Conservation (phyloP, 2,329 filamentous ascomycete species). For the Aureobasidium sp. region DNA sequence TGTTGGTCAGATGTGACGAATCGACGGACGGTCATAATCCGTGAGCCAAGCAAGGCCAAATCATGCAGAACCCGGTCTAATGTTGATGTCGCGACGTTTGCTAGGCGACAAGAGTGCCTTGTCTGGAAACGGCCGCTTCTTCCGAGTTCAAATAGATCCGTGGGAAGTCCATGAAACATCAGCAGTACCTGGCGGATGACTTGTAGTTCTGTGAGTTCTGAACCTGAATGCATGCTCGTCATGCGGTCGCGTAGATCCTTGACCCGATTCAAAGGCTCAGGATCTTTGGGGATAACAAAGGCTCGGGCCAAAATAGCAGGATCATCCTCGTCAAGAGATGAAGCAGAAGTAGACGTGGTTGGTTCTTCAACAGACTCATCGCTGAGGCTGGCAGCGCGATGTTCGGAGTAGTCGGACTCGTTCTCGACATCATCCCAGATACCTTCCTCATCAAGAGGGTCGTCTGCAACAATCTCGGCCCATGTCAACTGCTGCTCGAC, state of each 20-base stretch:
- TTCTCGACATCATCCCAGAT: slow-evolving; percentile 80
- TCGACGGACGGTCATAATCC: slow-evolving; percentile 51
- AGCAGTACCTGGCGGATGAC: slow-evolving; percentile 81
- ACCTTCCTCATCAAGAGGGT: slow-evolving; percentile 73
- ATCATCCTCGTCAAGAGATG: slow-evolving; percentile 43
- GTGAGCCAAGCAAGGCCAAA: slow-evolving; percentile 55
- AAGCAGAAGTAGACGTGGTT: slow-evolving; percentile 36
- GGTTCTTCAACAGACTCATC: slow-evolving; percentile 30
- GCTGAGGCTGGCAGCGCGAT: slow-evolving; percentile 51
- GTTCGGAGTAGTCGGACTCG: slow-evolving; percentile 69
- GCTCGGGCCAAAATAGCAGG: slow-evolving; percentile 36
- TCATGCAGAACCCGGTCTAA: slow-evolving; percentile 45
- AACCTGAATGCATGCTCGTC: neutral
- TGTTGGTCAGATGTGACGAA: slow-evolving; percentile 48
- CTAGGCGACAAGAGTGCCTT: slow-evolving; percentile 14
- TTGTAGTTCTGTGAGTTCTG: slow-evolving; percentile 72
- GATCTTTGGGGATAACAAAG: slow-evolving; percentile 35
- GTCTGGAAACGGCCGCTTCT: slow-evolving; percentile 29
- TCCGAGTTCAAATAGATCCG: slow-evolving; percentile 68
- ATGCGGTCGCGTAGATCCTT: slow-evolving; percentile 26
- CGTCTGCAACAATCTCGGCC: slow-evolving; percentile 81
- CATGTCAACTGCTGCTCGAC: slow-evolving; percentile 66
- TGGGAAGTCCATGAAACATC: slow-evolving; percentile 85
- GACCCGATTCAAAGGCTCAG: slow-evolving; percentile 40
- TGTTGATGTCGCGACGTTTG: slow-evolving; percentile 27